Conservation (phyloP, 2,329 filamentous ascomycete genomes). For the Alternaria gansuensis region DNA sequence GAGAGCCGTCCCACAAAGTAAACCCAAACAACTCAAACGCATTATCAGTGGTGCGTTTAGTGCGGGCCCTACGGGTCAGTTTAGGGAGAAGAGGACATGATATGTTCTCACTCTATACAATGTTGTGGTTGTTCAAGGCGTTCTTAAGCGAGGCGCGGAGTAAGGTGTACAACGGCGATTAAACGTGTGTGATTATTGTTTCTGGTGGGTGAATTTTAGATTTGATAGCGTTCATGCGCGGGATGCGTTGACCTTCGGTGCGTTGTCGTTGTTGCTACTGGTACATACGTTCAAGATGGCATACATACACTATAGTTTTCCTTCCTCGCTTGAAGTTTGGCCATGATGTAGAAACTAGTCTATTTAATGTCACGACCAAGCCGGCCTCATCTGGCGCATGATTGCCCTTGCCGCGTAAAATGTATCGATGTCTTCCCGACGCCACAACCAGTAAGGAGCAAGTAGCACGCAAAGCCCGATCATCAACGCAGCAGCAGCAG, state of each 20-base stretch:
- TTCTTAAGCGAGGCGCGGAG: not conserved
- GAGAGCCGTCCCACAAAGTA: conserved; percentile 3
- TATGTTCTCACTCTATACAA: not conserved
- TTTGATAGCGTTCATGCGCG: conserved; percentile 5
- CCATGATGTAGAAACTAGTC: not conserved
- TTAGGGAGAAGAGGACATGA: conserved; percentile 24
- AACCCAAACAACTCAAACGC: conserved; percentile 32
- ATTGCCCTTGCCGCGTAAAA: too few species aligned
- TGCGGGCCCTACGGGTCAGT: conserved; percentile 29
- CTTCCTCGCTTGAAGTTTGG: not conserved
- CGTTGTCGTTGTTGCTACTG: not conserved
- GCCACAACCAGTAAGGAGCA: too few species aligned
- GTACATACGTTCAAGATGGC: not conserved
- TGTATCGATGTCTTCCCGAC: too few species aligned
- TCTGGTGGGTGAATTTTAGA: not conserved
- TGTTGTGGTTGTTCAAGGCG: not conserved
- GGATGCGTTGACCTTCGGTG: not conserved
- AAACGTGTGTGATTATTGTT: not conserved
- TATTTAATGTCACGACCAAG: not conserved
- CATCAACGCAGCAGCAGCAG: too few species aligned
- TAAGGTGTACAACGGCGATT: not conserved
- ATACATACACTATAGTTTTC: not conserved
- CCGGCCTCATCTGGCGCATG: not conserved
- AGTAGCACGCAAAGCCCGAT: too few species aligned
- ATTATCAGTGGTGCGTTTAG: conserved; percentile 37